These are phyloP conservation scores for Pseudopithomyces maydicus DNA, from an alignment of 2,329 filamentous ascomycete genomes.

Conservation along the genomic window DNA sequence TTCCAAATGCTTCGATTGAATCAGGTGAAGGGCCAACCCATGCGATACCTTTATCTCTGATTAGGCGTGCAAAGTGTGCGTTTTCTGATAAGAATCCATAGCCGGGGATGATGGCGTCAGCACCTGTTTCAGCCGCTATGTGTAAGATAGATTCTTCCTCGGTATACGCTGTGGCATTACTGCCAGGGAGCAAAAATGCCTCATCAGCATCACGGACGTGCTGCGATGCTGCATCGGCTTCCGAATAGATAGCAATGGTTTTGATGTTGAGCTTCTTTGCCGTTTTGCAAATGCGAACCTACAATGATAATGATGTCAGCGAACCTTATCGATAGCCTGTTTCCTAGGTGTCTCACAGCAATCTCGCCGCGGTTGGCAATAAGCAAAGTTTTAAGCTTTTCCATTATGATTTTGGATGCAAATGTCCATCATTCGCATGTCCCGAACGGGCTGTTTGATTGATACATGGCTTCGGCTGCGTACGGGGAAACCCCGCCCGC, in stretches of 20 bases:
- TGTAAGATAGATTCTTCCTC: constrained; percentile 55
- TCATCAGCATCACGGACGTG: constrained; percentile 62
- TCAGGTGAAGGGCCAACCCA: constrained; percentile 65
- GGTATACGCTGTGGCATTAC: constrained; percentile 56
- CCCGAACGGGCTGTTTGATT: no score
- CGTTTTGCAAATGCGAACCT: constrained; percentile 57
- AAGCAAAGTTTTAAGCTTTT: not conserved
- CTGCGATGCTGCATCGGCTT: constrained; percentile 59
- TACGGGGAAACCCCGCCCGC: not conserved
- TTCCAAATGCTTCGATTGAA: constrained; percentile 60
- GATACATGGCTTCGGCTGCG: not conserved
- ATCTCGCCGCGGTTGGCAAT: constrained; percentile 16
- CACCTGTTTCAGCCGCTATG: constrained; percentile 56
- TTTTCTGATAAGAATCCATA: constrained; percentile 72
- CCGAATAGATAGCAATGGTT: constrained; percentile 64
- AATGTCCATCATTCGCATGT: not conserved
- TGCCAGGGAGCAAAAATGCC: constrained; percentile 56
- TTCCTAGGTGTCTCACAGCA: constrained; percentile 8
- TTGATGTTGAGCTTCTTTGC: constrained; percentile 55
- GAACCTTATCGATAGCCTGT: constrained; percentile 5
- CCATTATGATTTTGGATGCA: not conserved
- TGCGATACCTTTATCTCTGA: constrained; percentile 59
- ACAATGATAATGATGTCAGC: constrained; percentile 24
- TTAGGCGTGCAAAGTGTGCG: constrained; percentile 61
- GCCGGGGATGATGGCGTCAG: constrained; percentile 67